Conservation (phyloP, 78 protist species). For the Cyanophora paradoxa region DNA sequence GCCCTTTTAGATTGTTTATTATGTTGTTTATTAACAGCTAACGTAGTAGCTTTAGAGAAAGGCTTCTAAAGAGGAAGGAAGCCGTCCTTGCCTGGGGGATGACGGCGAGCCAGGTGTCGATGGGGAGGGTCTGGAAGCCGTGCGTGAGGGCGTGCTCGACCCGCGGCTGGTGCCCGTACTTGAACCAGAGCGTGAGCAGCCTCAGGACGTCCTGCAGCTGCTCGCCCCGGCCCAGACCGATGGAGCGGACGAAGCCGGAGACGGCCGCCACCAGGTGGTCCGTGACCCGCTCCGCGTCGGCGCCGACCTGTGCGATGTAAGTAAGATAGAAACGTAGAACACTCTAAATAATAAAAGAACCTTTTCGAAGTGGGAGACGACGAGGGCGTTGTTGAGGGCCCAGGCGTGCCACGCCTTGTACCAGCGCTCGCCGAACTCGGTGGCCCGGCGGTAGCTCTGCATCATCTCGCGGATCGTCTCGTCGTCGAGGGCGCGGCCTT, state of each 20-base stretch:
- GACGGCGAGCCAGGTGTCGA: conserved; percentile 95
- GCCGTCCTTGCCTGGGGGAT: conserved; percentile 65
- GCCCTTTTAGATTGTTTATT: too few species aligned
- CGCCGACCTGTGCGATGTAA: too few species aligned
- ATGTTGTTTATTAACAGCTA: too few species aligned
- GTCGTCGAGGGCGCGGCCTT: too few species aligned
- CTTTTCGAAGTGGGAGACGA: conserved; percentile 58
- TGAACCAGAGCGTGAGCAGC: conserved; percentile 84
- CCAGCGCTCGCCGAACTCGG: conserved; percentile 60
- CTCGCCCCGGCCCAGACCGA: conserved; percentile 53
- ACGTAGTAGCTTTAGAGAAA: too few species aligned
- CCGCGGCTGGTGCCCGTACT: conserved; percentile 47
- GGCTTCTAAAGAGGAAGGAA: too few species aligned
- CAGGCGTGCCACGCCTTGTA: conserved; percentile 94
- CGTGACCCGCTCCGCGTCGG: too few species aligned
- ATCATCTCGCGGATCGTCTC: conserved; percentile 39
- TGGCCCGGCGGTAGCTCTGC: conserved; percentile 52
- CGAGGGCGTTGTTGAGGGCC: conserved; percentile 81
- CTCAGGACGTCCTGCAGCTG: conserved; percentile 78
- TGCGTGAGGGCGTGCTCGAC: conserved; percentile 46
- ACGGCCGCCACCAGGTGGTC: conserved; percentile 48
- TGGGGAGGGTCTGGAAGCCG: conserved; percentile 65
- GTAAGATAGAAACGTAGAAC: too few species aligned
- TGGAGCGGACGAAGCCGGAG: conserved; percentile 78
- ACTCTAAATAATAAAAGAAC: too few species aligned